Percentiles rank a stretch among this genome's conserved stretches.
Conservation (phyloP, 257 asterid genomes). For the Coffea canephora region DNA sequence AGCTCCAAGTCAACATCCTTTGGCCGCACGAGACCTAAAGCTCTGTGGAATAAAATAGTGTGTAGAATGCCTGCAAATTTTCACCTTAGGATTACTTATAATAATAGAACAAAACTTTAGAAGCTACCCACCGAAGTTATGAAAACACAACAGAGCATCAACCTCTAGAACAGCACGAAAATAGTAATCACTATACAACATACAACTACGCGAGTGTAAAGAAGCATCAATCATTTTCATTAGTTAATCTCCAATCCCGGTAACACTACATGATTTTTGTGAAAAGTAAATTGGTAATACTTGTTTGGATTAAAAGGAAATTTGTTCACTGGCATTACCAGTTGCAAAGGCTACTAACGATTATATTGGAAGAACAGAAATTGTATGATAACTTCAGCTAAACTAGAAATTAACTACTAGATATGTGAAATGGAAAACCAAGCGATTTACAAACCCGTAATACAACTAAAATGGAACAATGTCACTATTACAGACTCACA, state of each 20-base stretch:
- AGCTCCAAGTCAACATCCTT: conserved; percentile 92
- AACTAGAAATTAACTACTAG: too few relatives aligned
- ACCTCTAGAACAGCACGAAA: neutral
- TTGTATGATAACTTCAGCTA: neutral
- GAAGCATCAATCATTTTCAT: neutral
- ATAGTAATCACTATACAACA: neutral
- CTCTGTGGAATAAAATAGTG: conserved; percentile 82
- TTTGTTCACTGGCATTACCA: neutral
- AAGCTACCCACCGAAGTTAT: neutral
- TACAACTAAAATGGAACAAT: neutral
- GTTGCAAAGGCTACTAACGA: neutral
- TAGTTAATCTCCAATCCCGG: neutral
- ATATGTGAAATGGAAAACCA: too few relatives aligned
- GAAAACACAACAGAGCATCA: neutral
- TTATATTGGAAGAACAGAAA: neutral
- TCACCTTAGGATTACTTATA: conserved; percentile 15
- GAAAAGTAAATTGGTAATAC: too few relatives aligned
- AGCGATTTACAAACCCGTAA: neutral
- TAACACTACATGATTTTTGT: neutral
- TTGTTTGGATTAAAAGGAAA: neutral
- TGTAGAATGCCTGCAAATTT: conserved; percentile 84
- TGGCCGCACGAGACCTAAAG: conserved; percentile 92
- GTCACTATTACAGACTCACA: neutral
- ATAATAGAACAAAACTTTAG: neutral
- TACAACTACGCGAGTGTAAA: neutral